Percentiles rank a stretch among this genome's conserved stretches.
Conservation (phyloP, 768 basidiomycete genomes). For the Chiua virens region DNA sequence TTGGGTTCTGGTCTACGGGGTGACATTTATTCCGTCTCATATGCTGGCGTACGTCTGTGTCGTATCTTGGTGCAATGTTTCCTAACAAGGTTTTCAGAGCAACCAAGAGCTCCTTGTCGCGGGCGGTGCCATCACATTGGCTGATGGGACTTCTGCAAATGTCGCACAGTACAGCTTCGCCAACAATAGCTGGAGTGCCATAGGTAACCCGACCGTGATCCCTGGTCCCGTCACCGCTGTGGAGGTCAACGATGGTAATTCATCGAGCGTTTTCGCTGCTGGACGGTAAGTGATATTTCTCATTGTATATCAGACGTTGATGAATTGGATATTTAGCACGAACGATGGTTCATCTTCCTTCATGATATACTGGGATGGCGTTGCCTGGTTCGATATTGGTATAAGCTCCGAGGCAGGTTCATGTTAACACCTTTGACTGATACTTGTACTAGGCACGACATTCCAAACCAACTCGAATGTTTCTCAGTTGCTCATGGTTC, state of each 20-base stretch:
- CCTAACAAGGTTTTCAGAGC: conserved; percentile 39
- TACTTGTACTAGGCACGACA: conserved; percentile 45
- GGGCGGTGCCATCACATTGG: conserved; percentile 75
- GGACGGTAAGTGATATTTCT: conserved; percentile 61
- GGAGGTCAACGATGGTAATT: conserved; percentile 78
- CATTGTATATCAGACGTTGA: background rate
- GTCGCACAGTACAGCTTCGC: conserved; percentile 72
- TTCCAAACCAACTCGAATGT: conserved; percentile 62
- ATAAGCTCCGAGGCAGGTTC: conserved; percentile 12
- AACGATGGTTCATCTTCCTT: conserved; percentile 66
- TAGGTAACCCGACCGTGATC: conserved; percentile 60
- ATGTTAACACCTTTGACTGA: background rate
- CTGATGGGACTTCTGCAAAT: conserved; percentile 62
- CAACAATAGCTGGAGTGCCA: conserved; percentile 71
- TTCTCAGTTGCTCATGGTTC: conserved; percentile 88
- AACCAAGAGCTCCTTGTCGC: conserved; percentile 71
- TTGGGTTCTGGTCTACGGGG: conserved; percentile 83
- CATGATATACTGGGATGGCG: conserved; percentile 83
- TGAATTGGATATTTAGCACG: conserved; percentile 36
- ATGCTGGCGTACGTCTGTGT: conserved; percentile 66
- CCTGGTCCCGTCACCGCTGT: conserved; percentile 92
- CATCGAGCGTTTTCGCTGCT: conserved; percentile 85
- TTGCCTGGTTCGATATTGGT: conserved; percentile 71
- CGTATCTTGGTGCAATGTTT: background rate
- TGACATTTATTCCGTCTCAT: conserved; percentile 73